Percentiles rank a stretch among this genome's conserved stretches.
Evolutionary conservation across 805 yeast species (phyloP).

Genomic region (Kodamaea kaohsiungensis): DNA sequence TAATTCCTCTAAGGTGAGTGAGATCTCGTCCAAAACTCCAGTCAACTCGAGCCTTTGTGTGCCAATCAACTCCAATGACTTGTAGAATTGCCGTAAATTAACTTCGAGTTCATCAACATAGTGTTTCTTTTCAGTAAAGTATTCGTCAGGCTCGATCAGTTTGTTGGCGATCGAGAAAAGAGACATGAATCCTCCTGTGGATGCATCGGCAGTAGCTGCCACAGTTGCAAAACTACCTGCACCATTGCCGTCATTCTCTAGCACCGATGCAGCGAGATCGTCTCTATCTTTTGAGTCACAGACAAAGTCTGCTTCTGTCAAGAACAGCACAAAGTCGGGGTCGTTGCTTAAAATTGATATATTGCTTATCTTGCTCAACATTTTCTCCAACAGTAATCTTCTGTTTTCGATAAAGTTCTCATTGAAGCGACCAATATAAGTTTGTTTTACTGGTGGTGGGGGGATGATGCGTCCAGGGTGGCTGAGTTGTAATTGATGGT

Average conservation of each 20-base stretch:
- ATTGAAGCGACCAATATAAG: slow-evolving; percentile 87
- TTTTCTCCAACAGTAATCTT: slow-evolving; percentile 78
- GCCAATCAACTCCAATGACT: slow-evolving; percentile 71
- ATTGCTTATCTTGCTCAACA: slow-evolving; percentile 72
- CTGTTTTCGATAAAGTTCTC: slow-evolving; percentile 87
- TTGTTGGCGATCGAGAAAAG: slow-evolving; percentile 69
- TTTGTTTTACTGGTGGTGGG: slow-evolving; percentile 91
- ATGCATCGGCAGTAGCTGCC: slow-evolving; percentile 16
- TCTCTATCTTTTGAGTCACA: slow-evolving; percentile 60
- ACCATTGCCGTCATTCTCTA: not conserved
- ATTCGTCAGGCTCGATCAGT: slow-evolving; percentile 76
- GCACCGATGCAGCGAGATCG: slow-evolving; percentile 4
- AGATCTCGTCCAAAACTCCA: slow-evolving; percentile 69
- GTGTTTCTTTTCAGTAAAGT: slow-evolving; percentile 65
- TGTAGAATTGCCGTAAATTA: slow-evolving; percentile 68
- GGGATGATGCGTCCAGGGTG: slow-evolving; percentile 92
- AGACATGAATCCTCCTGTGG: slow-evolving; percentile 63
- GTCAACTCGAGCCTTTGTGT: slow-evolving; percentile 76
- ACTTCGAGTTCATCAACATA: slow-evolving; percentile 72
- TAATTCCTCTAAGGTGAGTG: slow-evolving; percentile 50
- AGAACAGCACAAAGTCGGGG: slow-evolving; percentile 72
- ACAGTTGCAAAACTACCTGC: not conserved
- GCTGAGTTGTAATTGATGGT: slow-evolving; percentile 79
- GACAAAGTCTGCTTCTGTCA: slow-evolving; percentile 70
- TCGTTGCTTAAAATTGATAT: slow-evolving; percentile 64